Base-by-base conservation (phyloP, 73 alveolate genomes). In the Paramecium caudatum region DNA sequence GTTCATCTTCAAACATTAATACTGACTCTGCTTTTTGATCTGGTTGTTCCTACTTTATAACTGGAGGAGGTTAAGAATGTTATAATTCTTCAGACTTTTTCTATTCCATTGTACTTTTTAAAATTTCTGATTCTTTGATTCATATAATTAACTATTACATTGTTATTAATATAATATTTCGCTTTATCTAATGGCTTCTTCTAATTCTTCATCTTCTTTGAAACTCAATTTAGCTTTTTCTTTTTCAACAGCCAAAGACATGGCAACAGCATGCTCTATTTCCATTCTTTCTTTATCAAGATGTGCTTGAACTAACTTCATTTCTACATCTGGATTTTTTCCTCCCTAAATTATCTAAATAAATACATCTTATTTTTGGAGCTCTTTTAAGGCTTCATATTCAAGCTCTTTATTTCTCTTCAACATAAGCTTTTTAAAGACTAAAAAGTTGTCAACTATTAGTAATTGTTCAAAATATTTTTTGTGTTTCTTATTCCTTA, bases 401-500 rank as follows among this genome's bases (percentile, higher is more conserved):
- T 96, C 96, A 5, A 96, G 93, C 85, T 96, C 98, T 27, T 93
- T 85, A 65, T 96, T 95, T 47, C 97, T 74, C 63, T 94, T 91
- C 30, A 83, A 92, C 99, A 96, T 95, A 74, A 96, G 93, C 68
- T 95, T 92, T 83, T 95, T 95, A 74, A 95, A 95, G 19, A 94
- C 96, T 23, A 84, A 43, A 92, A 94, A 94, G 55, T 94, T 91
- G 47, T 94, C 97, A 12, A 91, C 97, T 21, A 92, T 92, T 43
- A 91, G 81, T 65, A 91, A 78, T 43, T 91, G 62, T 21, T 94
- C 97, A 21, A 94, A 90, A 13, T 86, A 83, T 68, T 91, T 94
- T 45, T 88, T 91, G 62, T 94, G 95, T 3, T 83, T 43, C 33
- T 95, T 92, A 50, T 92, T 93, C 45, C 70, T 90, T 16, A 86